A percentile compares a stretch with the other conserved stretches of the same genome.
Conservation (phyloP, 1,284 basidiomycete species). For the Cryptococcus sp. region DNA sequence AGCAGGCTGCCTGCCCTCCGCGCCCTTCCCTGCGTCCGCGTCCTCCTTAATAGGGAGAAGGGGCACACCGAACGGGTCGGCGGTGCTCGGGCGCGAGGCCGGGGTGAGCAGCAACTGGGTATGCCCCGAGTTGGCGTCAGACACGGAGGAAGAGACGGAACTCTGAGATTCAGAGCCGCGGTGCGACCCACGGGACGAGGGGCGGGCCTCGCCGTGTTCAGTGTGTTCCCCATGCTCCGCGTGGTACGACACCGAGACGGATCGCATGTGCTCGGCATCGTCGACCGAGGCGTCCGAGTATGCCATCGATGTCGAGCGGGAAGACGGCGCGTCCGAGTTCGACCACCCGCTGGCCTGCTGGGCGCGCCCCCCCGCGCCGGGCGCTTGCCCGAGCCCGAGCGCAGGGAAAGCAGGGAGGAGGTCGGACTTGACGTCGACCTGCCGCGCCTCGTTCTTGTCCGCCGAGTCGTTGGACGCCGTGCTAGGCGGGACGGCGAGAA, state of each 20-base stretch:
- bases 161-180: constrained; percentile 26
- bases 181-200: constrained; percentile 14
- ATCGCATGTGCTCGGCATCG: neutral
- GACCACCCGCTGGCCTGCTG: constrained; percentile 11
- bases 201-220: constrained; percentile 11
- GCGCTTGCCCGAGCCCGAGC: constrained; percentile 11
- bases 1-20: constrained; percentile 10
- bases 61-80: constrained; percentile 29
- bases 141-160: constrained; percentile 29
- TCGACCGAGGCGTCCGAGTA: constrained; percentile 3
- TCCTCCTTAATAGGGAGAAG: constrained; percentile 4
- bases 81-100: constrained; percentile 37
- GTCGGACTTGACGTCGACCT: neutral
- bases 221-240: constrained; percentile 3
- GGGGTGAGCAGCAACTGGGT: constrained; percentile 44
- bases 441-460: neutral
- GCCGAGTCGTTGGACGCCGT: constrained; percentile 16
- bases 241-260: no score
- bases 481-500: constrained; percentile 42
- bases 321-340: constrained; percentile 10
- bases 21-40: neutral
- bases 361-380: neutral
- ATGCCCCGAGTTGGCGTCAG: constrained; percentile 35
- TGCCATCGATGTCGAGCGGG: constrained; percentile 8
- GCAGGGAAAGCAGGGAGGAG: constrained; percentile 29